Evolutionary conservation across 2,329 filamentous ascomycete species (phyloP), one percentile per base, ranked within the genome.

Genomic region (Cladobotryum mycophilum): DNA sequence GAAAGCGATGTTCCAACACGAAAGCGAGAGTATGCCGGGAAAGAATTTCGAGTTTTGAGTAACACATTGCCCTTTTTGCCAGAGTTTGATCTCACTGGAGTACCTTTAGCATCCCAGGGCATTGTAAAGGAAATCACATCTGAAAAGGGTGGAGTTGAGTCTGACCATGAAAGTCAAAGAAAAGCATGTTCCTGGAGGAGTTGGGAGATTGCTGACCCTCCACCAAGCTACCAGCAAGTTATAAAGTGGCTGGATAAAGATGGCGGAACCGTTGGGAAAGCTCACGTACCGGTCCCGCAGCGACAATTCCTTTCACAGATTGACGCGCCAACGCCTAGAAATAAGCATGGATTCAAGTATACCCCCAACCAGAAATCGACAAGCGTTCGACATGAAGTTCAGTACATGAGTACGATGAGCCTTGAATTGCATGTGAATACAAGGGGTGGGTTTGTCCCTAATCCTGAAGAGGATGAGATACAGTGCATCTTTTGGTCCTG

Each of bases 321-420:
- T 48, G 88, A 95, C 46, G 89, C 87, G 0, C 84, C 90, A 0
- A 96, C 92, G 0, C 91, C 92, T 47, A 86, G 79, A 63, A 88
- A 89, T 60, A 85, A 81, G 54, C 78, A 92, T 63, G 89, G 86
- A 0, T 92, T 91, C 73, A 93, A 91, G 64, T 95, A 88, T 65
- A 89, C 86, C 0, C 89, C 91, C 58, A 88, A 84, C 62, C 77
- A 79, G 54, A 81, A 83, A 57, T 84, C 84, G 1, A 87, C 85
- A 0, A 89, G 84, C 57, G 83, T 95, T 15, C 81, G 89, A 61
- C 88, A 92, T 57, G 89, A 95, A 65, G 84, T 82, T 3, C 88
- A 93, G 59, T 95, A 96, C 65, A 97, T 99, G 93, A 96, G 88
- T 58, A 89, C 86, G 15, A 91, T 99, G 88, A 95, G 90, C 58